A percentile compares a stretch with the other conserved stretches of the same genome.
phyloP scores from a whole-genome alignment of 1,284 basidiomycete genomes.

The Irpex lacteus region DNA sequence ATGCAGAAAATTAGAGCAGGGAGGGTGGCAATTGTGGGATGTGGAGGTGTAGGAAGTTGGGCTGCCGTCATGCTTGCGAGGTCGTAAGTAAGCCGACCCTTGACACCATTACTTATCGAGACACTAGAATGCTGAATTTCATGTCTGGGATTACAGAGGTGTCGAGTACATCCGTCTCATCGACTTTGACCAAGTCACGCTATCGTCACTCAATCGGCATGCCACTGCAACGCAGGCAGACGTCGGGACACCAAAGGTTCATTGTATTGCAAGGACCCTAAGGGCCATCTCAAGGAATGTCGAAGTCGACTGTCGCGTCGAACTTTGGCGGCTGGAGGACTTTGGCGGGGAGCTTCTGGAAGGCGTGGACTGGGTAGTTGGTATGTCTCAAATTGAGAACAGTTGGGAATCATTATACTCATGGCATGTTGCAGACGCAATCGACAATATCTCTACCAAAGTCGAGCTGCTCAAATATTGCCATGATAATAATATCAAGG shows the following conservation, averaged over 20 bases:
- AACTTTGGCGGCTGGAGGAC: slow-evolving; percentile 81
- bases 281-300: slow-evolving; percentile 69
- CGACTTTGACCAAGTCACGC: slow-evolving; percentile 92
- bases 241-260: slow-evolving; percentile 95
- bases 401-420: slow-evolving; percentile 10
- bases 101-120: not conserved
- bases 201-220: slow-evolving; percentile 92
- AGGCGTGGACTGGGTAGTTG: slow-evolving; percentile 88
- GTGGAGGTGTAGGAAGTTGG: slow-evolving; percentile 97
- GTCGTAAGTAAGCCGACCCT: slow-evolving; percentile 52
- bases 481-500: slow-evolving; percentile 72
- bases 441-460: slow-evolving; percentile 97
- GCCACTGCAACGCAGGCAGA: slow-evolving; percentile 90
- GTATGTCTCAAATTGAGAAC: slow-evolving; percentile 35
- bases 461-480: slow-evolving; percentile 87
- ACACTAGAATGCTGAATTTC: not conserved
- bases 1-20: slow-evolving; percentile 80
- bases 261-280: slow-evolving; percentile 73
- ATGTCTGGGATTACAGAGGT: slow-evolving; percentile 43
- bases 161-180: slow-evolving; percentile 72
- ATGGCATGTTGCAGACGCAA: slow-evolving; percentile 63
- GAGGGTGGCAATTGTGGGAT: slow-evolving; percentile 88
- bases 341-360: slow-evolving; percentile 64
- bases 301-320: slow-evolving; percentile 79
- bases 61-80: slow-evolving; percentile 91